Conservation (phyloP, 2,329 filamentous ascomycete genomes). For the Orbilia oligospora region DNA sequence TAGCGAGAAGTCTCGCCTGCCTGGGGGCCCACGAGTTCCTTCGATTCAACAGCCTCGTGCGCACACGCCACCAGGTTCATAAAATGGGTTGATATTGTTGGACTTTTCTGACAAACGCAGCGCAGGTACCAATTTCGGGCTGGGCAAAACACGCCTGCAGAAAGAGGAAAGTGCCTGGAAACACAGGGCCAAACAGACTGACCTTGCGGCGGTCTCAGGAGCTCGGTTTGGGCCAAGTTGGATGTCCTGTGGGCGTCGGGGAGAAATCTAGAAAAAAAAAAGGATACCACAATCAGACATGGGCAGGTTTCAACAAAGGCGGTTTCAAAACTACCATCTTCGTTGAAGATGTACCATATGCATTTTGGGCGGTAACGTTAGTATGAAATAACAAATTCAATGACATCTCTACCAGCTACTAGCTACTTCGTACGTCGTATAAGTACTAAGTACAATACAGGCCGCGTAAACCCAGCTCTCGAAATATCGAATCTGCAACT, state of each 20-base stretch:
- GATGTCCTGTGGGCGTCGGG: neutral
- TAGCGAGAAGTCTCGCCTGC: neutral
- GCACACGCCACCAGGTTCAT: no score
- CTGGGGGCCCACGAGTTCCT: no score
- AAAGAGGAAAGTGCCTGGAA: constrained; percentile 1
- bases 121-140: neutral
- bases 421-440: no score
- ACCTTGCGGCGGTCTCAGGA: neutral
- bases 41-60: neutral
- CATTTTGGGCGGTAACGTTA: neutral
- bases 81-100: constrained; percentile 1
- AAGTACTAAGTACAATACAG: neutral
- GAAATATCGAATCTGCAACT: neutral
- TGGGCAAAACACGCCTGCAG: neutral
- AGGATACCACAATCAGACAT: constrained; percentile 5
- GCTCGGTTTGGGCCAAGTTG: neutral
- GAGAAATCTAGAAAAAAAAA: neutral
- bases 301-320: neutral
- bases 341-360: neutral
- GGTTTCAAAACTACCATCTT: neutral
- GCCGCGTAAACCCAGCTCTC: neutral
- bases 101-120: neutral
- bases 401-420: no score
- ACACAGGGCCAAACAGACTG: constrained; percentile 7
- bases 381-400: neutral